Percentiles rank a stretch among this genome's conserved stretches.
Conservation (phyloP, 306 rosid genomes). For the Mimosa pudica region DNA sequence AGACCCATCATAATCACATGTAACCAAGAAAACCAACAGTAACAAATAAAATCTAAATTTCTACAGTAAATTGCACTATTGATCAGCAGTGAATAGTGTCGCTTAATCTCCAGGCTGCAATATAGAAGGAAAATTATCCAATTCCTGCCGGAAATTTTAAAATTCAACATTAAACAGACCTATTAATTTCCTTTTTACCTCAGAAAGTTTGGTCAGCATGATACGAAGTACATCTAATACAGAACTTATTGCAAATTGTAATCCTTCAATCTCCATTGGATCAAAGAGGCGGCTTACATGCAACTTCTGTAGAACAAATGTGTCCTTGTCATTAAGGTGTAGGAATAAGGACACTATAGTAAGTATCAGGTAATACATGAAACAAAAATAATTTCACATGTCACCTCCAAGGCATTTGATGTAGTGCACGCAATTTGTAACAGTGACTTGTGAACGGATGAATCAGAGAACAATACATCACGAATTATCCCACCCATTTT, state of each 20-base stretch:
- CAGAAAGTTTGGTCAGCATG: slow-evolving; percentile 70
- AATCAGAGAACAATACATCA: slow-evolving; percentile 70
- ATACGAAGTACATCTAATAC: slow-evolving; percentile 67
- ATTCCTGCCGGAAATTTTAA: slow-evolving; percentile 17
- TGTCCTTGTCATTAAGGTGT: slow-evolving; percentile 32
- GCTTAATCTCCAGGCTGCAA: not conserved
- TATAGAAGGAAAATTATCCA: not conserved
- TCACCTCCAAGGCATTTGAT: slow-evolving; percentile 76
- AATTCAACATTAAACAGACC: slow-evolving; percentile 24
- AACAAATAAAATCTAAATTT: not conserved
- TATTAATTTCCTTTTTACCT: slow-evolving; percentile 52
- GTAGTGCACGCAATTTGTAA: slow-evolving; percentile 79
- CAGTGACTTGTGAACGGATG: slow-evolving; percentile 79
- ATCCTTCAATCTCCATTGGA: slow-evolving; percentile 79
- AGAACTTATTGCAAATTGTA: slow-evolving; percentile 71
- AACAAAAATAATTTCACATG: slow-evolving; percentile 37
- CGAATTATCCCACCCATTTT: slow-evolving; percentile 62
- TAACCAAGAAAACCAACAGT: slow-evolving; percentile 15
- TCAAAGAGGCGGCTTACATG: slow-evolving; percentile 73
- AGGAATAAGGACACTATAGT: slow-evolving; percentile 28
- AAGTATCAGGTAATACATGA: slow-evolving; percentile 25
- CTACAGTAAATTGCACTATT: not conserved
- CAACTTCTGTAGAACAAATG: slow-evolving; percentile 57
- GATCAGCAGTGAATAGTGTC: not conserved
- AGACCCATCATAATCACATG: slow-evolving; percentile 13